Evolutionary conservation across 192 early-diverging fungal genomes (phyloP).

Genomic region (Backusella tuberculispora): DNA sequence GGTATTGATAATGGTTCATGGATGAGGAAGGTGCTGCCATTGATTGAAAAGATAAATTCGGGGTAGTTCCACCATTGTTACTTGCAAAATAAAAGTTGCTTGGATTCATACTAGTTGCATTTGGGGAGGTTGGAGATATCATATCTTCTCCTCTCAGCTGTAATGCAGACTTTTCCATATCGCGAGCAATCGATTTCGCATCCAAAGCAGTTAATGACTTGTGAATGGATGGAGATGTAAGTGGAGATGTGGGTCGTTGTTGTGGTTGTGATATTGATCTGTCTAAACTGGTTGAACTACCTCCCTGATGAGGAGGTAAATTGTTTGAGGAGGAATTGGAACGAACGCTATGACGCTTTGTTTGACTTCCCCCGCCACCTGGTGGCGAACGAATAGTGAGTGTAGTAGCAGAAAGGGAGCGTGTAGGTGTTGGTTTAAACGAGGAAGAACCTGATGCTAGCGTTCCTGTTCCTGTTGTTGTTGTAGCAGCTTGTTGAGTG

Average conservation of each 20-base stretch:
- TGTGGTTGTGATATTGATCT: slow-evolving; percentile 21
- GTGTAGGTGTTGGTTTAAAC: not conserved
- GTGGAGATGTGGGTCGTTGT: slow-evolving; percentile 39
- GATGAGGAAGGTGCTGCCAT: slow-evolving; percentile 15
- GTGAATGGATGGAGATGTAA: slow-evolving; percentile 41
- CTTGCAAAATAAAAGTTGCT: slow-evolving; percentile 20
- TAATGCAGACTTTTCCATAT: slow-evolving; percentile 41
- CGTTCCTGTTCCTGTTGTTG: not conserved
- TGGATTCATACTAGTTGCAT: slow-evolving; percentile 12
- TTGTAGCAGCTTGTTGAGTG: not conserved
- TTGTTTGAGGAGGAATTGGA: slow-evolving; percentile 22
- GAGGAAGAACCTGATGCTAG: not conserved
- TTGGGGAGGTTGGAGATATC: slow-evolving; percentile 26
- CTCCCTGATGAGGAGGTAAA: slow-evolving; percentile 11
- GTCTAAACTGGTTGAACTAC: slow-evolving; percentile 24
- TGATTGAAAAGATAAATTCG: slow-evolving; percentile 18
- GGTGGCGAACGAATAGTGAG: slow-evolving; percentile 33
- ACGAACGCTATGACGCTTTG: slow-evolving; percentile 38
- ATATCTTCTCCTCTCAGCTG: slow-evolving; percentile 21
- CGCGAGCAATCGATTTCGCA: slow-evolving; percentile 44
- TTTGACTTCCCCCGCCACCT: slow-evolving; percentile 40
- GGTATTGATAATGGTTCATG: slow-evolving; percentile 23
- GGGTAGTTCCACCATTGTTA: not conserved
- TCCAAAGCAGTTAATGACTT: slow-evolving; percentile 56
- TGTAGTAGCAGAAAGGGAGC: slow-evolving; percentile 13